Percentiles rank a stretch among this genome's conserved stretches.
Conservation (phyloP, 176 grass and related monocot genomes). For the Stipa capillata region DNA sequence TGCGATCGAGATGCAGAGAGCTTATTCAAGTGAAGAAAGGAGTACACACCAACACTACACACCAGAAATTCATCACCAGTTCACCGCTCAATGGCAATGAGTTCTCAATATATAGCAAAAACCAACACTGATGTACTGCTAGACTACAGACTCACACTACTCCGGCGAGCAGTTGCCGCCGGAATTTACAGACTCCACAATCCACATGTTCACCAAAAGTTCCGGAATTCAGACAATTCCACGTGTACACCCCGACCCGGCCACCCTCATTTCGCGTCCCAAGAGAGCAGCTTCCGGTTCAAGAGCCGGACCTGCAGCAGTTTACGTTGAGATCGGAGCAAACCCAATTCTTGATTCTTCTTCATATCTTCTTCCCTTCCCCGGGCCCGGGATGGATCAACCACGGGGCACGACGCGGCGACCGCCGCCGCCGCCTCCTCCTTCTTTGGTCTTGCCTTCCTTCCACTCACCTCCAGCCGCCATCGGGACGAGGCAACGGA, state of each 20-base stretch:
- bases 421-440: background rate
- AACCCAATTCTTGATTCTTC: background rate
- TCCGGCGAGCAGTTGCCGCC: background rate
- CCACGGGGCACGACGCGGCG: conserved; percentile 19
- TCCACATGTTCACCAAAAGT: background rate
- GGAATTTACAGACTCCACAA: background rate
- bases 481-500: conserved; percentile 15
- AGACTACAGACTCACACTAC: background rate
- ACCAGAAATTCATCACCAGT: background rate
- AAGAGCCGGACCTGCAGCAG: background rate
- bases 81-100: background rate
- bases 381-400: background rate
- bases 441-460: conserved; percentile 3
- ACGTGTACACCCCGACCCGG: background rate
- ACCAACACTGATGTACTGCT: background rate
- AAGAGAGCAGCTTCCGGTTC: background rate
- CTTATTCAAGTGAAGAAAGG: background rate
- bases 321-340: background rate
- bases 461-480: background rate
- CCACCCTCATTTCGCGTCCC: background rate
- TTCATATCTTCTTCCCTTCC: background rate
- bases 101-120: background rate
- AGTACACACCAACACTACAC: background rate
- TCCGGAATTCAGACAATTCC: background rate
- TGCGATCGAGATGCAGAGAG: background rate